Base-by-base conservation (phyloP, 768 basidiomycete genomes). In the Xanthoconium stramineum region DNA sequence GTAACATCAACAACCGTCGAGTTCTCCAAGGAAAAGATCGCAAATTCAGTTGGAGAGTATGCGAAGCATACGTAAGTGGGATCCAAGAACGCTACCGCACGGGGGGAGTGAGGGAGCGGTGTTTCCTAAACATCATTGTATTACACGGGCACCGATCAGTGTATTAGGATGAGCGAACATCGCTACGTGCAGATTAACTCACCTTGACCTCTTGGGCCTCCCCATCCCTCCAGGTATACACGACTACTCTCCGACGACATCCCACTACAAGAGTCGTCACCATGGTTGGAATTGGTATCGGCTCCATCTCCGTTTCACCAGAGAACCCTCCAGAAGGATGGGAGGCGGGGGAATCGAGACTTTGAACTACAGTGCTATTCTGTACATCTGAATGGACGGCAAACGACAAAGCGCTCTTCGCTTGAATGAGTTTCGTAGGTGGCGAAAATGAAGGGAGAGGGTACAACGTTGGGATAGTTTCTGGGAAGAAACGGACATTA, bases 191-290 rank as follows among this genome's bases (percentile, higher is more conserved):
- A 17, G 14, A 35, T 47, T 33, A 15, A 37, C 79, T 52, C 62
- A 91, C 91, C 76, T 84, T 85, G 47, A 78, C 69, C 42, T 84
- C 85, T 60, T 91, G 85, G 28, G 85, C 78, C 55, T 93, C 87
- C 17, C 91, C 89, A 63, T 94, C 91, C 58, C 81, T 86, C 89
- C 94, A 95, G 9, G 83, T 81, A 68, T 94, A 94, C 15, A 97
- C 74, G 1, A 94, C 86, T 8, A 91, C 83, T 68, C 86, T 92
- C 60, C 93, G 80, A 58, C 89, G 76, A 68, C 95, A 97, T 29
- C 94, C 96, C 5, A 97, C 79, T 13, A 91, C 78, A 15, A 99
- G 79, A 53, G 81, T 79, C 0, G 93, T 93, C n/a, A 91, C 75
- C 24, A 86, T 70, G 4, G 79, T 80, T 35, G 90, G 85, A 33